A percentile compares a stretch with the other conserved stretches of the same genome.
These are phyloP conservation scores for Brettanomyces custersianus DNA, from an alignment of 805 yeast species.

Conservation along the genomic window DNA sequence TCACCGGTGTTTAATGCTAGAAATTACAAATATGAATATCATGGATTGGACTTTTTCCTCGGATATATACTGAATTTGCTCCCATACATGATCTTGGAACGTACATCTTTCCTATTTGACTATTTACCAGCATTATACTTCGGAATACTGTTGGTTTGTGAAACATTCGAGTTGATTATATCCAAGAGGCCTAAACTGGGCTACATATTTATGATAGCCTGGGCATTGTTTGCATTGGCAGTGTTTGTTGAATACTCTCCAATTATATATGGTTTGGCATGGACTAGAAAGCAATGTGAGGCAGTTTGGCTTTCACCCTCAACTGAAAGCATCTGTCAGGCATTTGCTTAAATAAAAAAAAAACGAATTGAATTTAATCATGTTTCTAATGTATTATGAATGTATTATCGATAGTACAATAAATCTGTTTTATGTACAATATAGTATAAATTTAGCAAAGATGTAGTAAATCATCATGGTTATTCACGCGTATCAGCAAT, in stretches of 20 bases:
- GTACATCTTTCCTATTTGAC: slow-evolving; percentile 34
- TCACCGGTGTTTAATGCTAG: slow-evolving; percentile 2
- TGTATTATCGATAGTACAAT: too few species aligned
- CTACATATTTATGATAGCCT: slow-evolving; percentile 13
- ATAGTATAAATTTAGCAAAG: too few species aligned
- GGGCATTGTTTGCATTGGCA: slow-evolving; percentile 15
- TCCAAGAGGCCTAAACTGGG: slow-evolving; percentile 24
- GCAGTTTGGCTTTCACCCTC: slow-evolving; percentile 7
- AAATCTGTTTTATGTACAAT: too few species aligned
- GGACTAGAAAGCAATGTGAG: slow-evolving; percentile 36
- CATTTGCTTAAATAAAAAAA: neutral
- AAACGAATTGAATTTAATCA: too few species aligned
- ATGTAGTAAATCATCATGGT: neutral
- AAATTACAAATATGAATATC: slow-evolving; percentile 15
- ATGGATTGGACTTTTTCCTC: slow-evolving; percentile 29
- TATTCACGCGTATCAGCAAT: slow-evolving; percentile 33
- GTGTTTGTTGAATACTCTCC: slow-evolving; percentile 29
- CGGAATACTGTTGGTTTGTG: slow-evolving; percentile 35
- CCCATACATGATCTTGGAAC: slow-evolving; percentile 40
- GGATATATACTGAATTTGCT: slow-evolving; percentile 53
- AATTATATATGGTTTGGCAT: slow-evolving; percentile 35
- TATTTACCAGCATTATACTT: slow-evolving; percentile 45
- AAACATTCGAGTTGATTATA: slow-evolving; percentile 33
- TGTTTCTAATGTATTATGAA: too few species aligned
- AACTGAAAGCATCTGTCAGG: slow-evolving; percentile 9